These are phyloP conservation scores for Thalassiosira gravida DNA, from an alignment of 352 stramenopile species.

Conservation along the genomic window DNA sequence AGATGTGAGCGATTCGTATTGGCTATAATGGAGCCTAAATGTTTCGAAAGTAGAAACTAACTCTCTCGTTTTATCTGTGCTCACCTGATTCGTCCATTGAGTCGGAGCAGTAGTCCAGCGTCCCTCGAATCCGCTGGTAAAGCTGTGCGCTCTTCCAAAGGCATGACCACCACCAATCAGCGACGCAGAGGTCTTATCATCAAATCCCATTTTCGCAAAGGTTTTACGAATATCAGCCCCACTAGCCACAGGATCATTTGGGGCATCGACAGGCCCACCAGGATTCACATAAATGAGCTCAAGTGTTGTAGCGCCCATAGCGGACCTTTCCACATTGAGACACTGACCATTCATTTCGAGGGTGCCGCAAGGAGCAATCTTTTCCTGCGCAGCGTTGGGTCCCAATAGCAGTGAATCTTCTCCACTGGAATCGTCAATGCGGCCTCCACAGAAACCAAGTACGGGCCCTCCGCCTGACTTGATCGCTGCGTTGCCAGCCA, in stretches of 20 bases:
- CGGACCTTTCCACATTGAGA: no score
- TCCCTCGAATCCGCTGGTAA: constrained; percentile 29
- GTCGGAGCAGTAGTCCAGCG: constrained; percentile 34
- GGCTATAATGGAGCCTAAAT: no score
- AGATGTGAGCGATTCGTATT: no score
- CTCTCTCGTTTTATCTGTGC: no score
- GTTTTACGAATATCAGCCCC: constrained; percentile 16
- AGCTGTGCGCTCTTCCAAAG: constrained; percentile 62
- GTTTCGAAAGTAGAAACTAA: no score
- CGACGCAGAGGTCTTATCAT: constrained; percentile 56
- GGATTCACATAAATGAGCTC: constrained; percentile 87
- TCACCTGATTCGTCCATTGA: constrained; percentile 33
- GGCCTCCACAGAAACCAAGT: constrained; percentile 64
- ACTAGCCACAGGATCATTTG: not conserved
- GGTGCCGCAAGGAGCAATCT: constrained; percentile 48
- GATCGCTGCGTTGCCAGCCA: constrained; percentile 62
- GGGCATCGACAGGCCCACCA: constrained; percentile 70
- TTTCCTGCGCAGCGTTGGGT: constrained; percentile 66
- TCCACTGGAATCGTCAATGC: constrained; percentile 54
- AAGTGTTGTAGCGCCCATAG: constrained; percentile 78
- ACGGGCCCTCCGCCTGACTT: constrained; percentile 58
- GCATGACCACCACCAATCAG: constrained; percentile 64
- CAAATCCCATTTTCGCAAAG: constrained; percentile 57
- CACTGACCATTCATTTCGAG: constrained; percentile 40
- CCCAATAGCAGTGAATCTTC: no score